A percentile compares a stretch with the other conserved stretches of the same genome.
These are phyloP conservation scores for Helicocarpus griseus DNA, from an alignment of 2,329 filamentous ascomycete species.

Conservation along the genomic window DNA sequence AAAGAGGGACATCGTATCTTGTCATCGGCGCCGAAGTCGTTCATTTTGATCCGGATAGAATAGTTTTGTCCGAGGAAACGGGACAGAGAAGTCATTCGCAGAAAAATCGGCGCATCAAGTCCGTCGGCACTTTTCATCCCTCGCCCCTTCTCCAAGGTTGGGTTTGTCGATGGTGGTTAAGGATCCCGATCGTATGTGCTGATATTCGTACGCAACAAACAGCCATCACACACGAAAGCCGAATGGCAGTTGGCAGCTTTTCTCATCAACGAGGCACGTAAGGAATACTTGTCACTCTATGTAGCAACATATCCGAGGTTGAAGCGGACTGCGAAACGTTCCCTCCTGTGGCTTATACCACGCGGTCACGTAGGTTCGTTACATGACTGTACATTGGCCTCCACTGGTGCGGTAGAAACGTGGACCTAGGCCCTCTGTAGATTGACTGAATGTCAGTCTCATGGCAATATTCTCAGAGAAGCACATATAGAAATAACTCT, in stretches of 20 bases:
- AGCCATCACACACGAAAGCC: not conserved
- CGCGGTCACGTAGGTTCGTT: constrained; percentile 9
- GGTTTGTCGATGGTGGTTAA: too few species aligned
- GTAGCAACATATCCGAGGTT: not conserved
- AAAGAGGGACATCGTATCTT: too few species aligned
- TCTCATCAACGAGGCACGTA: not conserved
- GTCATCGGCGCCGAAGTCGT: too few species aligned
- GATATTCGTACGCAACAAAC: not conserved
- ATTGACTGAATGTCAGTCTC: not conserved
- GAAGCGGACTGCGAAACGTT: not conserved
- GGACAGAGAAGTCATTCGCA: too few species aligned
- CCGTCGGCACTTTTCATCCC: too few species aligned
- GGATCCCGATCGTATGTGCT: too few species aligned
- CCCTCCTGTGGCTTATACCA: not conserved
- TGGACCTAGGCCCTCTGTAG: constrained; percentile 6
- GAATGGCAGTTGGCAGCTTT: not conserved
- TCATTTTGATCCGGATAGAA: too few species aligned
- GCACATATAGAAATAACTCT: not conserved
- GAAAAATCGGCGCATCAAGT: too few species aligned
- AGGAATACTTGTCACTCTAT: not conserved
- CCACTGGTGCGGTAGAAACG: constrained; percentile 8
- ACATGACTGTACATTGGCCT: constrained; percentile 14
- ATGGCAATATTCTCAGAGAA: not conserved
- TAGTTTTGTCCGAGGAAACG: too few species aligned
- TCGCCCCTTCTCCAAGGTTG: too few species aligned